Evolutionary conservation across 192 early-diverging fungal genomes (phyloP).

Genomic region (Physocladia obscura): DNA sequence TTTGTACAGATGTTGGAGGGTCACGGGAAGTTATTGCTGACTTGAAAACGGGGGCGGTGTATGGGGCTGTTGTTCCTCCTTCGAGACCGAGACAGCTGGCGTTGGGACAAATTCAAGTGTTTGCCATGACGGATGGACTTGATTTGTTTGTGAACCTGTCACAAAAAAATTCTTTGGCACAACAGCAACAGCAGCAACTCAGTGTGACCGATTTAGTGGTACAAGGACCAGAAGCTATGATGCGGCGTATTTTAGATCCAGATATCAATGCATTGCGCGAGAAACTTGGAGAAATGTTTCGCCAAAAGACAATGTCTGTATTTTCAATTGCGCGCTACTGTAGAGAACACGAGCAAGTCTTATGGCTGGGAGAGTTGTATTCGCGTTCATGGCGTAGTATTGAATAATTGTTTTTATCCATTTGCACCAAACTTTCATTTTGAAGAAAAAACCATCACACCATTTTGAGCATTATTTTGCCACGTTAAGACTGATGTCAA

Average conservation of each 20-base stretch:
- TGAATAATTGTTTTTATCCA: too few species aligned
- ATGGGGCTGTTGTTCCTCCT: slow-evolving; percentile 44
- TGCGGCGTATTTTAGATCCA: slow-evolving; percentile 40
- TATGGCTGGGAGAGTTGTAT: slow-evolving; percentile 29
- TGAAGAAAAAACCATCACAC: too few species aligned
- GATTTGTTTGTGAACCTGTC: slow-evolving; percentile 17
- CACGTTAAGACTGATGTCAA: too few species aligned
- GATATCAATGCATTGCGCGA: slow-evolving; percentile 26
- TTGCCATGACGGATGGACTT: slow-evolving; percentile 46
- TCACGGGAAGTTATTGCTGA: slow-evolving; percentile 40
- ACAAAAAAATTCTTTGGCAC: neutral
- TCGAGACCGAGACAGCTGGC: slow-evolving; percentile 42
- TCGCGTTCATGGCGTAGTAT: too few species aligned
- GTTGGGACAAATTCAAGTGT: slow-evolving; percentile 37
- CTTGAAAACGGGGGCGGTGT: slow-evolving; percentile 28
- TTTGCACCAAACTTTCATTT: too few species aligned
- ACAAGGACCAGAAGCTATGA: slow-evolving; percentile 22
- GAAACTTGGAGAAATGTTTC: slow-evolving; percentile 36
- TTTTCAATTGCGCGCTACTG: slow-evolving; percentile 48
- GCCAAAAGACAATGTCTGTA: slow-evolving; percentile 36
- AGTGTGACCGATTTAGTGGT: slow-evolving; percentile 34
- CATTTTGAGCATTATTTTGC: too few species aligned
- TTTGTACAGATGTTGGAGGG: slow-evolving; percentile 39
- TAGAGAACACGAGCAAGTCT: slow-evolving; percentile 47
- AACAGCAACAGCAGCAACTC: neutral